phyloP scores from a whole-genome alignment of 495 filamentous ascomycete species.

The Aspergillus asperescens region DNA sequence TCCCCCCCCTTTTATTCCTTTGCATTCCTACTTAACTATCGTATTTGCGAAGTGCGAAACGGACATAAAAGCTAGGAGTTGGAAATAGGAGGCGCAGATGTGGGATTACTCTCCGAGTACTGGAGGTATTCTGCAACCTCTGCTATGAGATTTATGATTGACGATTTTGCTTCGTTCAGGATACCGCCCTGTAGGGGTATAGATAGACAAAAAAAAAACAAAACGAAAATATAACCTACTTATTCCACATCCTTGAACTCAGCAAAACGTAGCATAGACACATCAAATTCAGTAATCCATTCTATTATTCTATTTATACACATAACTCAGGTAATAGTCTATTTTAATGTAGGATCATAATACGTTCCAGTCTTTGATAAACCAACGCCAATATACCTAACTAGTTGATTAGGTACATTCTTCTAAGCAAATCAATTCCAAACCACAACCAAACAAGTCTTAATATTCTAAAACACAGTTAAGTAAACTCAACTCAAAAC shows the following conservation, averaged over 20 bases:
- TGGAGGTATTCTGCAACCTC: not conserved
- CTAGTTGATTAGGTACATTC: no score
- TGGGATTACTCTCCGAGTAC: not conserved
- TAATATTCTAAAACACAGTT: not conserved
- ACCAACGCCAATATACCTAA: not conserved
- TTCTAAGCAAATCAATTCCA: no score
- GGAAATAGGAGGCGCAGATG: not conserved
- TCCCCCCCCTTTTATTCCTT: not conserved
- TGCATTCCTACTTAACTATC: not conserved
- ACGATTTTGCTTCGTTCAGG: constrained; percentile 2
- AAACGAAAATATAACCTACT: not conserved
- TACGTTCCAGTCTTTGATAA: not conserved
- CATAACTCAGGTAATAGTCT: not conserved
- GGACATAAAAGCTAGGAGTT: not conserved
- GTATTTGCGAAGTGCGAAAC: not conserved
- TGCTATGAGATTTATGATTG: not conserved
- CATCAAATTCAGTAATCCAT: no score
- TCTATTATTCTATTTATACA: not conserved
- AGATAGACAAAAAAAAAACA: not conserved
- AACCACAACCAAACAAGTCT: not conserved
- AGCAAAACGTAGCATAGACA: no score
- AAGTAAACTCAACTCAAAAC: constrained; percentile 5
- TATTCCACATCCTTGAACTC: no score
- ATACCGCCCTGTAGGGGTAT: not conserved
- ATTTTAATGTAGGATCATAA: not conserved